Conservation (phyloP, 306 rosid genomes). For the Cyclanthera cordifolia region DNA sequence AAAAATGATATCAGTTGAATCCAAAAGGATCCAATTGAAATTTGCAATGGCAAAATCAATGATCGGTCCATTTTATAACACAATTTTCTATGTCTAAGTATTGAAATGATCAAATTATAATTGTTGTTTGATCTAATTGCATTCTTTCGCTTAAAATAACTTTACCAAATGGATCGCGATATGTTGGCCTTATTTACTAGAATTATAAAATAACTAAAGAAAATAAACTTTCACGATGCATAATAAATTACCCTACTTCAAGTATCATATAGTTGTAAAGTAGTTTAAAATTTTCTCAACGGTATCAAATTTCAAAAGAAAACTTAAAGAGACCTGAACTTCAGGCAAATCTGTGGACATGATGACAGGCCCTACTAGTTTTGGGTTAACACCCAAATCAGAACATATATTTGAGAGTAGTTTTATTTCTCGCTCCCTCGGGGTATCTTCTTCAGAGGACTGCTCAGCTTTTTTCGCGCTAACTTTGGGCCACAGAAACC, state of each 20-base stretch:
- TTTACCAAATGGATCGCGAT: constrained; percentile 26
- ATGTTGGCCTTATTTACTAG: constrained; percentile 14
- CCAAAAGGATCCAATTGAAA: neutral
- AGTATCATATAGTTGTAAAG: neutral
- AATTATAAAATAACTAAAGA: neutral
- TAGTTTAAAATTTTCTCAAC: neutral
- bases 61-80: neutral
- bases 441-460: constrained; percentile 25
- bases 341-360: constrained; percentile 40
- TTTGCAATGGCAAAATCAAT: constrained; percentile 1
- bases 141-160: constrained; percentile 24
- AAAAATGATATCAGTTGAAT: neutral
- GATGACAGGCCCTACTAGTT: constrained; percentile 20
- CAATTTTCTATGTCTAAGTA: neutral
- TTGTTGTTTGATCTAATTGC: constrained; percentile 32
- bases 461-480: constrained; percentile 21
- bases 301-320: neutral
- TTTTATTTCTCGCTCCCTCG: too few species aligned
- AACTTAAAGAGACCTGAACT: constrained; percentile 35
- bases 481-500: constrained; percentile 69
- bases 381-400: constrained; percentile 30
- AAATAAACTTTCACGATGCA: neutral
- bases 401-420: too few species aligned
- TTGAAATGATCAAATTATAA: constrained; percentile 23
- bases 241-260: neutral